Evolutionary conservation across 1,284 basidiomycete species (phyloP).

Genomic region (Cutaneotrichosporon cyanovorans): DNA sequence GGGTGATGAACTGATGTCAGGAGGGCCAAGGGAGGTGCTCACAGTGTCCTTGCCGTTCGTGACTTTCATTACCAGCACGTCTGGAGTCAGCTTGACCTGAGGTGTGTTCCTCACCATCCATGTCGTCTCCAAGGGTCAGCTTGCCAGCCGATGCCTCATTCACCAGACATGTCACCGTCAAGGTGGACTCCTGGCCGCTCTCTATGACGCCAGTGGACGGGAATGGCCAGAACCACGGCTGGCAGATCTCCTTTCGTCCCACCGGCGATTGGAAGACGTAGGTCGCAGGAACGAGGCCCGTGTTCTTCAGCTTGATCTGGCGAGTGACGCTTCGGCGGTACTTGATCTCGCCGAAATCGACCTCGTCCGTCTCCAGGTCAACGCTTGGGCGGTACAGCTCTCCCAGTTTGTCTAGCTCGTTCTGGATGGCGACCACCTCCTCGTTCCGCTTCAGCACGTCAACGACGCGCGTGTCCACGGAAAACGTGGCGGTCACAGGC

Average conservation of each 20-base stretch:
- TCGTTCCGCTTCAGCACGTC: slow-evolving; percentile 33
- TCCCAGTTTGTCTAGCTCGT: slow-evolving; percentile 46
- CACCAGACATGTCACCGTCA: slow-evolving; percentile 26
- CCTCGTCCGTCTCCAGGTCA: slow-evolving; percentile 47
- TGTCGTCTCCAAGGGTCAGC: slow-evolving; percentile 21
- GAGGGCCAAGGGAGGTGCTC: slow-evolving; percentile 1
- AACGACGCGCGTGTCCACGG: slow-evolving; percentile 20
- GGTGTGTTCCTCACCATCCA: slow-evolving; percentile 25
- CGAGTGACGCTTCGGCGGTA: slow-evolving; percentile 19
- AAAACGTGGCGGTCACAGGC: slow-evolving; percentile 27
- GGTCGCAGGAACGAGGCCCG: slow-evolving; percentile 28
- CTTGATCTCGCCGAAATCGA: slow-evolving; percentile 44
- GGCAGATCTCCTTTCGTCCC: slow-evolving; percentile 31
- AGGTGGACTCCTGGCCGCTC: slow-evolving; percentile 18
- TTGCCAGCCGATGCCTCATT: slow-evolving; percentile 19
- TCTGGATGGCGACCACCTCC: slow-evolving; percentile 38
- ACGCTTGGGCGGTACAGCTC: slow-evolving; percentile 48
- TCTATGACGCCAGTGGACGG: slow-evolving; percentile 24
- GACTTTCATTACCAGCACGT: slow-evolving; percentile 38
- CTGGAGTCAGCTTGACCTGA: slow-evolving; percentile 8
- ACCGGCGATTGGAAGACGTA: slow-evolving; percentile 33
- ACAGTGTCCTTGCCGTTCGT: slow-evolving; percentile 34
- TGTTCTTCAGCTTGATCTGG: slow-evolving; percentile 26
- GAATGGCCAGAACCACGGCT: slow-evolving; percentile 33
- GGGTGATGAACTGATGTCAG: slow-evolving; percentile 30